Evolutionary conservation across 306 rosid species (phyloP).

Genomic region (Dryas drummondii): DNA sequence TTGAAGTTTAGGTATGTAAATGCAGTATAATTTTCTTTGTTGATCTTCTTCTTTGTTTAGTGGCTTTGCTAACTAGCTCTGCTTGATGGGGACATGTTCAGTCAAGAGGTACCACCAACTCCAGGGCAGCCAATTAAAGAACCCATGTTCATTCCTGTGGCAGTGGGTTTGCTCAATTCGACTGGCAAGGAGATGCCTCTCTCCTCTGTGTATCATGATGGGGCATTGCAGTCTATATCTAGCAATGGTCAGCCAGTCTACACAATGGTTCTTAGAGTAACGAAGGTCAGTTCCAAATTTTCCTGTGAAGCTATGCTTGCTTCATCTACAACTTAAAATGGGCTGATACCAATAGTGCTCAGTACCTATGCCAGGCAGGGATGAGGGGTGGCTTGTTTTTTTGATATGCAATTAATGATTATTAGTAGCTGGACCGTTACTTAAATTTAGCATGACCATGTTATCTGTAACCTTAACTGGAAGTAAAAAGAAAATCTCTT

Average conservation of each 20-base stretch:
- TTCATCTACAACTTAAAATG: conserved; percentile 1
- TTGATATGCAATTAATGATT: background rate
- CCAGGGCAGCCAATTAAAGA: conserved; percentile 93
- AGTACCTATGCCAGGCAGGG: too few species aligned
- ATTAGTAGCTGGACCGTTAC: background rate
- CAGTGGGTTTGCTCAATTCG: conserved; percentile 76
- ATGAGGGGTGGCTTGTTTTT: too few species aligned
- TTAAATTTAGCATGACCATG: background rate
- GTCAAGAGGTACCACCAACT: conserved; percentile 86
- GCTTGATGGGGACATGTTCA: conserved; percentile 44
- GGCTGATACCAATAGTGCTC: background rate
- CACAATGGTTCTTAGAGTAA: conserved; percentile 79
- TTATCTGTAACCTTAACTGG: background rate
- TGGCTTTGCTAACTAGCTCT: conserved; percentile 30
- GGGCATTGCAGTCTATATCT: conserved; percentile 57
- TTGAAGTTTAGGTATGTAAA: conserved; percentile 69
- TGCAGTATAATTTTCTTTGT: conserved; percentile 16
- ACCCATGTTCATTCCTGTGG: conserved; percentile 87
- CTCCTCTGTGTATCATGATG: conserved; percentile 64
- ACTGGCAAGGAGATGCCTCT: conserved; percentile 77
- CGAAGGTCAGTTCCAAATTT: conserved; percentile 58
- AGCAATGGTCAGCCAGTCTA: conserved; percentile 54
- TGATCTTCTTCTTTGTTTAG: conserved; percentile 22
- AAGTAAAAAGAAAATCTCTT: background rate
- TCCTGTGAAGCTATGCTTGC: background rate